A percentile compares a stretch with the other conserved stretches of the same genome.
phyloP scores from a whole-genome alignment of 192 early-diverging fungal genomes.

The Coemansia sp. region DNA sequence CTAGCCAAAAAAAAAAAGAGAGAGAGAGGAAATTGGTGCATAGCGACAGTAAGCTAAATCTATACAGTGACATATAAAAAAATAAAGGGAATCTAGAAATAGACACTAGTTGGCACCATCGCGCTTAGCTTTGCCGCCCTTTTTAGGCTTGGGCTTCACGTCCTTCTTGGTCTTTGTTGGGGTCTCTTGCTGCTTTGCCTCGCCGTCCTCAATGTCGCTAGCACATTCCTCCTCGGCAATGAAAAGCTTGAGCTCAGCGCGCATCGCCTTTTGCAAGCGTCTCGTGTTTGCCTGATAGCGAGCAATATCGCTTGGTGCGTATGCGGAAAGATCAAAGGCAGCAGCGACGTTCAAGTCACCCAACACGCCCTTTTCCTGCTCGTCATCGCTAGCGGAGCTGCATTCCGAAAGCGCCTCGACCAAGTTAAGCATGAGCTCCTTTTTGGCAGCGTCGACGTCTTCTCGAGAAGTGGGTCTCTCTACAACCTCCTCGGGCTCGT shows the following conservation, averaged over 20 bases:
- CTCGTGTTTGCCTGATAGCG: constrained; percentile 16
- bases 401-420: constrained; percentile 17
- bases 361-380: background rate
- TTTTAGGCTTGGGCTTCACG: background rate
- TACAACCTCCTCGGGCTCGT: constrained; percentile 3
- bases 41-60: background rate
- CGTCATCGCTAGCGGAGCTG: constrained; percentile 1
- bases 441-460: constrained; percentile 22
- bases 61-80: constrained; percentile 1
- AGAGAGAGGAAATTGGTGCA: background rate
- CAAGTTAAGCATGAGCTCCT: constrained; percentile 27
- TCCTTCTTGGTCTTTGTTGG: constrained; percentile 15
- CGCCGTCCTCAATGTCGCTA: constrained; percentile 1
- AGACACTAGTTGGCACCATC: constrained; percentile 8
- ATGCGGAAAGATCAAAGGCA: constrained; percentile 45
- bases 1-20: background rate
- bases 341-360: constrained; percentile 32
- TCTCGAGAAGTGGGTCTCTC: background rate
- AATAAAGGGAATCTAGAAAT: background rate
- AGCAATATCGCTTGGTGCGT: constrained; percentile 27
- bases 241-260: constrained; percentile 35
- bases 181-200: constrained; percentile 5
- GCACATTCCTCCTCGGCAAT: constrained; percentile 33
- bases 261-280: constrained; percentile 21
- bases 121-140: background rate